phyloP scores from a whole-genome alignment of 1,284 basidiomycete species.

The Macrocystidia cucumis region DNA sequence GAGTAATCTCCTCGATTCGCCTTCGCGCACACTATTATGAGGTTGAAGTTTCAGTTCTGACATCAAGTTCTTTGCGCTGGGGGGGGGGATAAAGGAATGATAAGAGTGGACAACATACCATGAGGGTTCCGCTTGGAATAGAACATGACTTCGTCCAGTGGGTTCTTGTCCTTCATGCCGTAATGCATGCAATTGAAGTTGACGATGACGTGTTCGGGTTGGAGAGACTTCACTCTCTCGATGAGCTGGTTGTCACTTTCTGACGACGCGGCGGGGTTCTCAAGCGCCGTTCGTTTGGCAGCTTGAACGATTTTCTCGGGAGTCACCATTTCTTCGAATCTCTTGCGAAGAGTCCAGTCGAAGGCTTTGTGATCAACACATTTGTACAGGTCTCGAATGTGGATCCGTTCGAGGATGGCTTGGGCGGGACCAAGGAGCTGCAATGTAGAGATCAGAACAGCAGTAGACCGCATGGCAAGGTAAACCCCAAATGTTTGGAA shows the following conservation, averaged over 20 bases:
- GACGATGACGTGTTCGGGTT: constrained; percentile 51
- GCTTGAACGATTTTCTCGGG: constrained; percentile 45
- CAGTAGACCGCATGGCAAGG: too few species aligned
- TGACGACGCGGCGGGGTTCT: constrained; percentile 10
- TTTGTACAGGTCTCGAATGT: constrained; percentile 56
- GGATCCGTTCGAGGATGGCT: constrained; percentile 52
- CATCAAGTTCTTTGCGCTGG: too few species aligned
- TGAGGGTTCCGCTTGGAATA: constrained; percentile 62
- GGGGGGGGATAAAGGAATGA: constrained; percentile 1
- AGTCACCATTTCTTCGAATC: constrained; percentile 41
- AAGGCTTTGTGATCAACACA: constrained; percentile 63
- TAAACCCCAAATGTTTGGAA: not conserved
- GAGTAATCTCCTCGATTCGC: constrained; percentile 55
- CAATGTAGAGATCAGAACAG: not conserved
- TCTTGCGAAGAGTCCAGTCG: constrained; percentile 32
- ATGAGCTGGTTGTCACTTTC: constrained; percentile 17
- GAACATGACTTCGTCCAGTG: constrained; percentile 60
- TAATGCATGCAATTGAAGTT: constrained; percentile 59
- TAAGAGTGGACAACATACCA: constrained; percentile 27
- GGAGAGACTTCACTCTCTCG: constrained; percentile 25
- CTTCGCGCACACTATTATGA: constrained; percentile 27
- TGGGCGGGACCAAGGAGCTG: constrained; percentile 56
- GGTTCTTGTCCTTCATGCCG: constrained; percentile 65
- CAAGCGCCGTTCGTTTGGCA: constrained; percentile 22
- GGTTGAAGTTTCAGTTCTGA: too few species aligned